Base-by-base conservation (phyloP, 75 land plant species). In the Picea sitchensis region DNA sequence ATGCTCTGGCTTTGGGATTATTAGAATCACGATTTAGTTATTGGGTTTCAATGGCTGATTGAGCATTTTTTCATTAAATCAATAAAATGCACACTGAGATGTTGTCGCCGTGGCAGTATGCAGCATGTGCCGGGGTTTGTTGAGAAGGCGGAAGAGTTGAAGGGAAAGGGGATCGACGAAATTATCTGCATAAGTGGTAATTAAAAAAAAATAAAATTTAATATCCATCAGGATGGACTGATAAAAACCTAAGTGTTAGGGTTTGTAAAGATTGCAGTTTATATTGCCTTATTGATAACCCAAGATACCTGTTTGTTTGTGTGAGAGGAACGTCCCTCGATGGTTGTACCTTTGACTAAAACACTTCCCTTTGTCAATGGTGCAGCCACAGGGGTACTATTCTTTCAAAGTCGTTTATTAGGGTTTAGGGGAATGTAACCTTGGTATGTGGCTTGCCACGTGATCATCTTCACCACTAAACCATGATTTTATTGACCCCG, bases 101-200 rank as follows among this genome's bases (percentile, higher is more conserved):
- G 56, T 51, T 51, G 56, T 51, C 12, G 11, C 12, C 2, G 56
- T 51, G 56, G 56, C 81, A 85, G 87, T 38, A 15, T 76, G 68
- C 74, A 86, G 80, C 88, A 86, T 72, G 79, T 86, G 7, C 88
- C 88, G 0, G 73, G 88, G 23, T 86, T 83, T 57, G 62, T 80
- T 34, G 88, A 86, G 20, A 85, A 80, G 60, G 87, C 88, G 1
- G 30, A 75, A 32, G 80, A 80, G 59, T 59, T 86, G 75, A 84
- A 84, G 77, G 20, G 71, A 58, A 86, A 86, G 79, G 88, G 88
- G 31, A 81, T 86, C 11, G 82, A 80, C 14, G 76, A 75, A 17
- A 76, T 84, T 44, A 57, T 84, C 59, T 74, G 74, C 82, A 59
- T 85, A 57, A 79, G 86, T 79, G 87, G 87, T 85, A 58, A 23